A percentile compares a stretch with the other conserved stretches of the same genome.
Conservation (phyloP, 2,329 filamentous ascomycete species). For the Aspergillus sp. region DNA sequence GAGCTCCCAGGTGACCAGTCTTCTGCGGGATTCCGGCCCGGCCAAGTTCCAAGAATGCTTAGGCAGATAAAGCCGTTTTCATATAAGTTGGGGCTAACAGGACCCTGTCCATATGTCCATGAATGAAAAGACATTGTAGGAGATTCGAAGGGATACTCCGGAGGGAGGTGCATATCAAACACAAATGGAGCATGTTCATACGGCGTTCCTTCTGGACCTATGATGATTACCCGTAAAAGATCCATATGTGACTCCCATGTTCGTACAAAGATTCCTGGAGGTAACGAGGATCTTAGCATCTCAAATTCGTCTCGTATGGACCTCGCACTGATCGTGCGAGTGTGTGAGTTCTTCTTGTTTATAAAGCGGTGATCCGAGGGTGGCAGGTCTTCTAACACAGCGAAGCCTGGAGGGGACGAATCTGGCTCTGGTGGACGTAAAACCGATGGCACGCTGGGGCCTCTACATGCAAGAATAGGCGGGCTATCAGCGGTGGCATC, state of each 20-base stretch:
- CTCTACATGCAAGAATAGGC: background rate
- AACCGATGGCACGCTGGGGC: background rate
- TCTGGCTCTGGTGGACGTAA: slow-evolving; percentile 5
- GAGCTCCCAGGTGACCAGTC: slow-evolving; percentile 54
- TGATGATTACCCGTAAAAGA: slow-evolving; percentile 57
- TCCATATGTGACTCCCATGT: slow-evolving; percentile 61
- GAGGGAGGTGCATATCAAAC: slow-evolving; percentile 57
- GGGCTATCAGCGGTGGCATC: slow-evolving; percentile 5
- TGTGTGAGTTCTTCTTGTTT: slow-evolving; percentile 23
- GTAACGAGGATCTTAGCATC: slow-evolving; percentile 58
- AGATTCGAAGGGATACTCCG: slow-evolving; percentile 52
- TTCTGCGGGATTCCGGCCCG: slow-evolving; percentile 52
- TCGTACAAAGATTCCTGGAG: slow-evolving; percentile 57
- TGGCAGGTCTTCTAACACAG: slow-evolving; percentile 43
- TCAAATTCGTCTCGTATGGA: slow-evolving; percentile 59
- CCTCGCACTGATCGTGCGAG: slow-evolving; percentile 38
- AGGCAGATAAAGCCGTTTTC: slow-evolving; percentile 64
- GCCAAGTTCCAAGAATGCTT: slow-evolving; percentile 61
- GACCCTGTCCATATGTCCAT: slow-evolving; percentile 54
- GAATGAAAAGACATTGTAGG: slow-evolving; percentile 60
- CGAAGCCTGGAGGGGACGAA: slow-evolving; percentile 33
- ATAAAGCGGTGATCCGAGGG: slow-evolving; percentile 47
- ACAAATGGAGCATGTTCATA: slow-evolving; percentile 63
- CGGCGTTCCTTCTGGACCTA: slow-evolving; percentile 60
- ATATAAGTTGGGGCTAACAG: slow-evolving; percentile 64